phyloP scores from a whole-genome alignment of 139 green algal species.

The Chlamydomonas eustigma region DNA sequence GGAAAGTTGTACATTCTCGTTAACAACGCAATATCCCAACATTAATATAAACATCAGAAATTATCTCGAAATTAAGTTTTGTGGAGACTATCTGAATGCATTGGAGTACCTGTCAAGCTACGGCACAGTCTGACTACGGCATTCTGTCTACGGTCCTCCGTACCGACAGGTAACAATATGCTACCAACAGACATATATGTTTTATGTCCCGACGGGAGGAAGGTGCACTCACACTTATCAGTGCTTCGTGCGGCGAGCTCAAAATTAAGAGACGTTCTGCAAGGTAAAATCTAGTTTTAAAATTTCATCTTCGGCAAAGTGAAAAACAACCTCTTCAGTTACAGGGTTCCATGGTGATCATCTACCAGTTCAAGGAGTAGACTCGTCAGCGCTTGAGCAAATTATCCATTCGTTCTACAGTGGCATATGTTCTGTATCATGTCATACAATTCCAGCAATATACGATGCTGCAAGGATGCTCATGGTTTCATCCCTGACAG shows the following conservation, averaged over 20 bases:
- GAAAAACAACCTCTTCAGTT: too few species aligned
- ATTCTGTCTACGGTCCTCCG: background rate
- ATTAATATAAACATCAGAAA: too few species aligned
- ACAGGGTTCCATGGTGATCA: slow-evolving; percentile 5
- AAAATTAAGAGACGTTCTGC: background rate
- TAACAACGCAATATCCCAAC: too few species aligned
- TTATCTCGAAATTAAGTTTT: too few species aligned
- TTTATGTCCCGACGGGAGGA: background rate
- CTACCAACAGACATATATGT: background rate
- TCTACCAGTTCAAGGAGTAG: slow-evolving; percentile 46
- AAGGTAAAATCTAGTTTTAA: background rate
- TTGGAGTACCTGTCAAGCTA: too few species aligned
- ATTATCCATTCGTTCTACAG: slow-evolving; percentile 25
- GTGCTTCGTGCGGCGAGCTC: background rate
- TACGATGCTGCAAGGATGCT: slow-evolving; percentile 9
- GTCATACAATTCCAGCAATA: background rate
- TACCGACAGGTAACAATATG: background rate
- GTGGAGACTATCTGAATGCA: too few species aligned
- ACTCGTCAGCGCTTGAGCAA: slow-evolving; percentile 28
- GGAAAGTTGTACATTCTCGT: too few species aligned
- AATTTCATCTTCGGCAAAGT: too few species aligned
- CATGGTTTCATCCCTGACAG: background rate
- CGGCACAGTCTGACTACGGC: background rate
- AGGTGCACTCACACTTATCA: background rate
- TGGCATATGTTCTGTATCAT: background rate